phyloP scores from a whole-genome alignment of 257 asterid species.

The Penstemon eatonii region DNA sequence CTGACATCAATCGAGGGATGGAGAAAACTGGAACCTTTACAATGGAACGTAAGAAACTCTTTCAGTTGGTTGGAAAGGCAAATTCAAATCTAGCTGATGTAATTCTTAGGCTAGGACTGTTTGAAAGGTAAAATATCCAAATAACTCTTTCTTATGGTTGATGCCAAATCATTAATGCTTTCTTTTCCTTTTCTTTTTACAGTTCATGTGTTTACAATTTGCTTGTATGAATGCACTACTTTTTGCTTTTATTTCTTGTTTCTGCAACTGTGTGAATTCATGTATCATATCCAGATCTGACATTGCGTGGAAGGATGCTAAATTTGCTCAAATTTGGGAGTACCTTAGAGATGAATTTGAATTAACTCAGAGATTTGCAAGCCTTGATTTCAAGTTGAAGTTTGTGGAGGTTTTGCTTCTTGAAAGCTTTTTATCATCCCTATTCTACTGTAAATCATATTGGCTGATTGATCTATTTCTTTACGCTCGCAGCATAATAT shows the following conservation, averaged over 20 bases:
- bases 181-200: not conserved
- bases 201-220: not conserved
- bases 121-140: conserved; percentile 65
- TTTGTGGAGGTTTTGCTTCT: conserved; percentile 74
- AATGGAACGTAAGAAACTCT: conserved; percentile 90
- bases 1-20: conserved; percentile 93
- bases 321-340: conserved; percentile 98
- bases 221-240: not conserved
- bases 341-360: conserved; percentile 96
- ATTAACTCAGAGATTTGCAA: conserved; percentile 89
- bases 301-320: conserved; percentile 97
- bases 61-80: conserved; percentile 96
- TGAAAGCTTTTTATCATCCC: not conserved
- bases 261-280: conserved; percentile 14
- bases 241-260: not conserved
- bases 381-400: conserved; percentile 96
- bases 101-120: conserved; percentile 93
- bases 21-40: conserved; percentile 95
- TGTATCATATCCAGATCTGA: conserved; percentile 46
- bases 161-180: not conserved
- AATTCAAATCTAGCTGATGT: conserved; percentile 97
- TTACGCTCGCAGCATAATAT: conserved; percentile 76
- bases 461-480: conserved; percentile 15
- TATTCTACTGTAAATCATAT: not conserved
- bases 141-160: not conserved